phyloP scores from a whole-genome alignment of 352 stramenopile genomes.

The Albugo laibachii region DNA sequence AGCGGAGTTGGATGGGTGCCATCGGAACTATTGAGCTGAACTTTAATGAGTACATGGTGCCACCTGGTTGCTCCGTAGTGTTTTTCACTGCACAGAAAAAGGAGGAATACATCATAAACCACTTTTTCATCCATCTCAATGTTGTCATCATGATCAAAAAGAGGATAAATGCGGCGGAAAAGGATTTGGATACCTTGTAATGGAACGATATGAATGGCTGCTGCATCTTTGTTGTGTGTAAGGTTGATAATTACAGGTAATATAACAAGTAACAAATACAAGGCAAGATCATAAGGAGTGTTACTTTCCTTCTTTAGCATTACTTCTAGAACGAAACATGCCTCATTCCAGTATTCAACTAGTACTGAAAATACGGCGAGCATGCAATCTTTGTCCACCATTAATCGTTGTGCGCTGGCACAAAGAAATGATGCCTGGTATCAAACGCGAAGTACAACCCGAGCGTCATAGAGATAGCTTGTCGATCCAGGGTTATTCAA shows the following conservation, averaged over 20 bases:
- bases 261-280: slow-evolving; percentile 21
- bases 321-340: slow-evolving; percentile 11
- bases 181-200: slow-evolving; percentile 22
- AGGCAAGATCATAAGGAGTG: slow-evolving; percentile 12
- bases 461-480: slow-evolving; percentile 14
- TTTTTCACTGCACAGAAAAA: too few species aligned
- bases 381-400: slow-evolving; percentile 15
- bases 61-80: too few species aligned
- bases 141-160: slow-evolving; percentile 1
- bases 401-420: slow-evolving; percentile 18
- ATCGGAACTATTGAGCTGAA: too few species aligned
- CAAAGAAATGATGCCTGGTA: slow-evolving; percentile 48
- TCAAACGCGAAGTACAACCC: slow-evolving; percentile 27
- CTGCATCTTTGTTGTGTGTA: slow-evolving; percentile 45
- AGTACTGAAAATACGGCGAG: slow-evolving; percentile 21
- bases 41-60: too few species aligned
- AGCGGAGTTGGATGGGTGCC: too few species aligned
- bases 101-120: slow-evolving; percentile 43
- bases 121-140: slow-evolving; percentile 16
- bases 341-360: slow-evolving; percentile 12
- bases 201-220: slow-evolving; percentile 16
- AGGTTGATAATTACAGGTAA: slow-evolving; percentile 61
- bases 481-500: not conserved
- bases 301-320: slow-evolving; percentile 12
- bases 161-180: slow-evolving; percentile 12